Evolutionary conservation across 2,329 filamentous ascomycete genomes (phyloP).

Genomic region (Clonostachys solani): DNA sequence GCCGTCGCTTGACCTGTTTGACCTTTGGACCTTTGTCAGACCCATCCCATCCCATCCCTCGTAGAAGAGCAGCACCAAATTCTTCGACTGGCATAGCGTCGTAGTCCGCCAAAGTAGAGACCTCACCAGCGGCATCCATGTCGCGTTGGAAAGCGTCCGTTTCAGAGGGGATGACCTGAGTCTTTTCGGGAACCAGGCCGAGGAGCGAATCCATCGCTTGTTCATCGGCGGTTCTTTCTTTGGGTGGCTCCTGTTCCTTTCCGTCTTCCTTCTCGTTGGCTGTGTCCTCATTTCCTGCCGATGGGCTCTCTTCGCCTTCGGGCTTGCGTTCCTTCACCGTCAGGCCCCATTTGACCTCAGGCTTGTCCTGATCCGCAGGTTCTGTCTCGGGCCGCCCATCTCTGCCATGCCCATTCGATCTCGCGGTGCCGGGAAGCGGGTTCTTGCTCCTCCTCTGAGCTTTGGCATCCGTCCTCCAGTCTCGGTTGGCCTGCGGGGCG

Average conservation of each 20-base stretch:
- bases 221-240: slow-evolving; percentile 28
- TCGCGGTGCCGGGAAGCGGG: slow-evolving; percentile 52
- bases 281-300: slow-evolving; percentile 2
- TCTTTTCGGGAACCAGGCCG: slow-evolving; percentile 39
- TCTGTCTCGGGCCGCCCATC: slow-evolving; percentile 5
- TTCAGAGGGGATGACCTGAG: slow-evolving; percentile 52
- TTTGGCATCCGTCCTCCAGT: slow-evolving; percentile 55
- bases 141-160: slow-evolving; percentile 67
- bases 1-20: slow-evolving; percentile 66
- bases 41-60: slow-evolving; percentile 94
- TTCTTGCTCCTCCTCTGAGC: slow-evolving; percentile 46
- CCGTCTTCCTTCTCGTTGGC: slow-evolving; percentile 7
- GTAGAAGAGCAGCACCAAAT: slow-evolving; percentile 84
- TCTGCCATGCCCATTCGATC: slow-evolving; percentile 29
- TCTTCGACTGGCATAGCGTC: slow-evolving; percentile 88
- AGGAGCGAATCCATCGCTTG: slow-evolving; percentile 65
- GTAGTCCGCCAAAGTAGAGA: slow-evolving; percentile 78
- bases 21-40: slow-evolving; percentile 46
- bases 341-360: slow-evolving; percentile 50
- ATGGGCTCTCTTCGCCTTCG: slow-evolving; percentile 2
- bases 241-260: slow-evolving; percentile 1
- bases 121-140: slow-evolving; percentile 67
- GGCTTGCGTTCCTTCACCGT: slow-evolving; percentile 40
- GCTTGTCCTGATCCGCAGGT: slow-evolving; percentile 37
- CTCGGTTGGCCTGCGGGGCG: slow-evolving; percentile 49